Base-by-base conservation (phyloP, 305 asterid species). In the Solanum hybrid region DNA sequence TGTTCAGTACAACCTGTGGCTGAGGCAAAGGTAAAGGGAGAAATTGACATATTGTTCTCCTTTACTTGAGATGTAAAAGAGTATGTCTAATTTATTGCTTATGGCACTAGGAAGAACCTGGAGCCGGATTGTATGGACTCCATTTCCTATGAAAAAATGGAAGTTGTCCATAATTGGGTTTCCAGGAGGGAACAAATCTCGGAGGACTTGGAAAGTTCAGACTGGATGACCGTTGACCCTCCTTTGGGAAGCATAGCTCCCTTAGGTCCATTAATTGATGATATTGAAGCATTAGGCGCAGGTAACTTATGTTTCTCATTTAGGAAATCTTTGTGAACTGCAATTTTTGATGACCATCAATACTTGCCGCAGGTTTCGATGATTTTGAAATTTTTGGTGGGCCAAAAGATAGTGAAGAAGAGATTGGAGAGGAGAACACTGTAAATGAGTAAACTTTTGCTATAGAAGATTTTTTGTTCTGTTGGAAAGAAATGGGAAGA, bases 221-320 rank as follows among this genome's bases (percentile, higher is more conserved):
- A 94, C 46, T 97, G 99, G 98, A 94, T 93, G 97, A 88, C 93
- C 5, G 92, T 96, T 64, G 98, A 96, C 91, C 98, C 98, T 6
- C 98, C 98, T 89, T 91, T 91, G 64, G 97, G 96, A 84, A 94
- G 93, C 89, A 91, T 89, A 37, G 89, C 91, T 91, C 93, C 92
- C 81, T 90, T 94, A 87, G 97, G 96, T 87, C 91, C 94, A 31
- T 93, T 92, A 88, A 81, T 91, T 87, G 98, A 95, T 87, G 99
- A 97, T 89, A 80, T 95, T 88, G 96, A 95, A 89, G 96, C 97
- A 67, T 93, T 96, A 35, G 98, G 97, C 86, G 91, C 96, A 93
- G 98, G 99, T 97, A 95, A 90, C 79, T 77, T 33, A 74, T 90
- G 89, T 87, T 14, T 86, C 33, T 80, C 88, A 31, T 26, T 26